Evolutionary conservation across 73 alveolate species (phyloP).

Genomic region (Symbiodinium natans): DNA sequence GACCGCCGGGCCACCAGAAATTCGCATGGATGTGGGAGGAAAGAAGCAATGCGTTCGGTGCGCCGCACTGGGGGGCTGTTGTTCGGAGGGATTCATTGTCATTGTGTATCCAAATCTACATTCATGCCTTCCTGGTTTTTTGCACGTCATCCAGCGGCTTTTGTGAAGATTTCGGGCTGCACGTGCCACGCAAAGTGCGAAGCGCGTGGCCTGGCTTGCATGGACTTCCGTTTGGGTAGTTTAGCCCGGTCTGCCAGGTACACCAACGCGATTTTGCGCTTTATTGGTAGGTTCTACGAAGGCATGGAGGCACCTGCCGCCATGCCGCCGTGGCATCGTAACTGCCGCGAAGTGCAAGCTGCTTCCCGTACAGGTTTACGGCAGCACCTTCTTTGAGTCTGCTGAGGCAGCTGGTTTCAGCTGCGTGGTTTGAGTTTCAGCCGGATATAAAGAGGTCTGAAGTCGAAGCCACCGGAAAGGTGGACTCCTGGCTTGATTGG

Average conservation of each 20-base stretch:
- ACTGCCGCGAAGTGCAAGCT: background rate
- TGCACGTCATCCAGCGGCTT: background rate
- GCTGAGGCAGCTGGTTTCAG: conserved; percentile 37
- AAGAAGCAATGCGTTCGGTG: background rate
- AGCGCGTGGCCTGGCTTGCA: background rate
- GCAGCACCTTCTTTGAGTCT: conserved; percentile 49
- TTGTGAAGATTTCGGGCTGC: background rate
- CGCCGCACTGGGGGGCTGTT: too few species aligned
- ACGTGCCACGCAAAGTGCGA: background rate
- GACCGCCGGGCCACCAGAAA: background rate
- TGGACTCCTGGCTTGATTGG: conserved; percentile 75
- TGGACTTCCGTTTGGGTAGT: background rate
- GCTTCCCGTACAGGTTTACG: background rate
- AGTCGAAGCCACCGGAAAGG: background rate
- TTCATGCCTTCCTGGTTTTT: background rate
- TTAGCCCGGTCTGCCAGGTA: conserved; percentile 1
- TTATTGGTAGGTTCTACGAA: conserved; percentile 28
- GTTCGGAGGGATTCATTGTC: background rate
- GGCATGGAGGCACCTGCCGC: background rate
- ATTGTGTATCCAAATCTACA: too few species aligned
- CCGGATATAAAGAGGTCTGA: background rate
- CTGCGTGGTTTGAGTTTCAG: background rate
- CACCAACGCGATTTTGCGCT: conserved; percentile 64
- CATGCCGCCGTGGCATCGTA: background rate
- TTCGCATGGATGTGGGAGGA: background rate